These are phyloP conservation scores for Alternaria brassicae DNA, from an alignment of 2,329 filamentous ascomycete species.

Conservation along the genomic window DNA sequence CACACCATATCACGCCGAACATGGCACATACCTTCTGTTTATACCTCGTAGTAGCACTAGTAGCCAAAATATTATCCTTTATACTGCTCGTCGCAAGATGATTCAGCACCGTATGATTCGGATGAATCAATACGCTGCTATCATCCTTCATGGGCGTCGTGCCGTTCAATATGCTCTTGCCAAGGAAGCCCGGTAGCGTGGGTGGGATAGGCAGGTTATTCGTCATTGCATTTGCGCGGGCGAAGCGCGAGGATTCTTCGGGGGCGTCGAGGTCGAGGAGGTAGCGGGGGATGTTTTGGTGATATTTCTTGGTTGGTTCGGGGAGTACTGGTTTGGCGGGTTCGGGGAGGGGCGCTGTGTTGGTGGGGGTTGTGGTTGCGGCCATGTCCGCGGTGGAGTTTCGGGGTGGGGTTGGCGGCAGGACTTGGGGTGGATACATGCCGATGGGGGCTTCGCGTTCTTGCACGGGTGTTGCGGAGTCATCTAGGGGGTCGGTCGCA, in stretches of 20 bases:
- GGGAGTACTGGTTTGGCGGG: constrained; percentile 37
- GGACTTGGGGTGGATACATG: constrained; percentile 47
- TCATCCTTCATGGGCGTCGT: constrained; percentile 95
- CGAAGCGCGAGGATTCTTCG: constrained; percentile 77
- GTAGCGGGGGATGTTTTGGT: constrained; percentile 79
- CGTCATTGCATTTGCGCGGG: constrained; percentile 75
- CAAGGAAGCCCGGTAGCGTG: constrained; percentile 85
- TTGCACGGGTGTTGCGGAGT: constrained; percentile 32
- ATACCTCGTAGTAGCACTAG: constrained; percentile 96
- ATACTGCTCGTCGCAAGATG: constrained; percentile 98
- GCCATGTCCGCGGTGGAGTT: neutral
- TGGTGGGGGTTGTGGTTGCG: constrained; percentile 48
- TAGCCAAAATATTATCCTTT: constrained; percentile 93
- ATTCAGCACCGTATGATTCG: constrained; percentile 95
- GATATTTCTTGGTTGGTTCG: constrained; percentile 64
- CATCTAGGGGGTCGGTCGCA: constrained; percentile 28
- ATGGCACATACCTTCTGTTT: too few relatives aligned
- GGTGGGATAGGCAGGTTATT: constrained; percentile 84
- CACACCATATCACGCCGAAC: too few relatives aligned
- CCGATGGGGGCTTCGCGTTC: constrained; percentile 35
- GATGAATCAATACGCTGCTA: constrained; percentile 94
- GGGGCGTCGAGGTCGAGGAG: constrained; percentile 85
- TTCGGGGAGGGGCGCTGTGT: constrained; percentile 33
- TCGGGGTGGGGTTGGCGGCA: constrained; percentile 52
- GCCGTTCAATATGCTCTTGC: constrained; percentile 93